Conservation (phyloP, 2,329 filamentous ascomycete species). For the Cladophialophora bantiana region DNA sequence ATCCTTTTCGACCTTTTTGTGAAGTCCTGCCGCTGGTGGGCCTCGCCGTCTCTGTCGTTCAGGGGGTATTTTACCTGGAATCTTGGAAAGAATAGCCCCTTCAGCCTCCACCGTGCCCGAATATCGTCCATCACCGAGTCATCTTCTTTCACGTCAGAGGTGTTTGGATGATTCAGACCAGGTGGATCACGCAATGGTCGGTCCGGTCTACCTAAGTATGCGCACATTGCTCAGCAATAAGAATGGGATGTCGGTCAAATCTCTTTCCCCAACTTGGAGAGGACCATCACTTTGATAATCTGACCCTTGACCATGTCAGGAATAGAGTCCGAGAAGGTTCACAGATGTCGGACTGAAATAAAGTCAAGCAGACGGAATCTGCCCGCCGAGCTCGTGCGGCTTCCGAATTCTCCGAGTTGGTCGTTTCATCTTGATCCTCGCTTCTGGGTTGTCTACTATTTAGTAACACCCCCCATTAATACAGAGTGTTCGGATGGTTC, state of each 20-base stretch:
- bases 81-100: background rate
- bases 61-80: background rate
- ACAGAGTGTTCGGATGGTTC: background rate
- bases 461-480: background rate
- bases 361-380: constrained; percentile 4
- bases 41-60: background rate
- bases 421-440: constrained; percentile 6
- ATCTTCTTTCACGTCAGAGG: background rate
- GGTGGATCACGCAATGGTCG: background rate
- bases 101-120: background rate
- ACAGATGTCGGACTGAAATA: constrained; percentile 3
- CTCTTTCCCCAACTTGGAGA: background rate
- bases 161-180: background rate
- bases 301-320: background rate
- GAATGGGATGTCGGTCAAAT: background rate
- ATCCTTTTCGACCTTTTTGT: background rate
- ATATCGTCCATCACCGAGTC: background rate
- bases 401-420: constrained; percentile 8
- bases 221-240: background rate
- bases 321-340: constrained; percentile 9
- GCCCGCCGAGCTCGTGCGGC: background rate
- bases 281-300: background rate
- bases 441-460: background rate
- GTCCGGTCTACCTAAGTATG: background rate
- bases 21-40: background rate